Percentiles rank a stretch among this genome's conserved stretches.
Evolutionary conservation across 192 early-diverging fungal genomes (phyloP).

Genomic region (Chytriomyces sp.): DNA sequence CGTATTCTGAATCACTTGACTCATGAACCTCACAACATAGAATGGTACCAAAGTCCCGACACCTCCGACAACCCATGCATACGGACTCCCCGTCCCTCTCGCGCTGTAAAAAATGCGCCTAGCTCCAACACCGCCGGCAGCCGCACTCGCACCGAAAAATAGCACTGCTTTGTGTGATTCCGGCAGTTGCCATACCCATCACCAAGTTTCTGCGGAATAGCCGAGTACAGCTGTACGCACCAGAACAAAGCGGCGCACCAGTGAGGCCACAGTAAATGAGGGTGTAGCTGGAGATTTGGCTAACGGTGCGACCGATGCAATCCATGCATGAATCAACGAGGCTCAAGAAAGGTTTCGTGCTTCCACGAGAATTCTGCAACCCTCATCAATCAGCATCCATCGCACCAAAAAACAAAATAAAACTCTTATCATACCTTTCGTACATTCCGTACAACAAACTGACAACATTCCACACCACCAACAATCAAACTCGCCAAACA

Average conservation of each 20-base stretch:
- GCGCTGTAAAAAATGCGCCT: conserved; percentile 58
- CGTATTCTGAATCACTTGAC: conserved; percentile 76
- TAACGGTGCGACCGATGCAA: conserved; percentile 28
- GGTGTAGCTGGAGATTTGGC: conserved; percentile 61
- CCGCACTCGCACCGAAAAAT: conserved; percentile 61
- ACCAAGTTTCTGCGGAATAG: conserved; percentile 79
- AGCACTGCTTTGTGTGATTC: conserved; percentile 59
- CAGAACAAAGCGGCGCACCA: conserved; percentile 64
- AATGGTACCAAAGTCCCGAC: conserved; percentile 64
- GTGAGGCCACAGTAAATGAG: conserved; percentile 74
- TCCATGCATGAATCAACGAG: conserved; percentile 29
- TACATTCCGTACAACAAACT: conserved; percentile 62
- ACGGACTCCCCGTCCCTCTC: conserved; percentile 50
- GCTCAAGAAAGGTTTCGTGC: conserved; percentile 20
- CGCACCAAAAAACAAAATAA: background rate
- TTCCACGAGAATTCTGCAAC: conserved; percentile 27
- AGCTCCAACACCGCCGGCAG: conserved; percentile 62
- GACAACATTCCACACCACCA: conserved; percentile 59
- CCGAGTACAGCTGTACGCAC: conserved; percentile 65
- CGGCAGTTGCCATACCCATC: conserved; percentile 65
- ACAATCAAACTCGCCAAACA: conserved; percentile 70
- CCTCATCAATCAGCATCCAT: background rate
- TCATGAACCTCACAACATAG: conserved; percentile 71
- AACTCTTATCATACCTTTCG: conserved; percentile 39
- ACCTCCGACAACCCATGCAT: conserved; percentile 67